Percentiles rank a stretch among this genome's conserved stretches.
Evolutionary conservation across 2,329 filamentous ascomycete genomes (phyloP).

Genomic region (Penicillium sp.): DNA sequence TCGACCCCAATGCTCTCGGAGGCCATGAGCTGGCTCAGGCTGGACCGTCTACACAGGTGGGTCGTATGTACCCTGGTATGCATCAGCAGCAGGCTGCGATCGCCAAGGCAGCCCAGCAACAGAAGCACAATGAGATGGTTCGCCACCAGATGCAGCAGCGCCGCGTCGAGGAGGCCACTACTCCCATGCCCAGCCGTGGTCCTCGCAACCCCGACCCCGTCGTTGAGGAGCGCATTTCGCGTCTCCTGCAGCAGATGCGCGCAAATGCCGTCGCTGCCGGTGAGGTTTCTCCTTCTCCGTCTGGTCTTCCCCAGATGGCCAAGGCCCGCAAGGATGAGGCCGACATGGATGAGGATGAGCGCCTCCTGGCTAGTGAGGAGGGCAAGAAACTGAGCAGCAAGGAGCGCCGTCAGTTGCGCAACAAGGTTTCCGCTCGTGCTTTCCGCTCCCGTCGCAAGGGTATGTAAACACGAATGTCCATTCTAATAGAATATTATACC

Average conservation of each 20-base stretch:
- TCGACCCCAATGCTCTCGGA: constrained; percentile 74
- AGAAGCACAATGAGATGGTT: constrained; percentile 60
- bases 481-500: not conserved
- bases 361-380: constrained; percentile 90
- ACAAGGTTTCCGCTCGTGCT: constrained; percentile 96
- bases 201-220: constrained; percentile 61
- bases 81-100: constrained; percentile 84
- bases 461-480: constrained; percentile 49
- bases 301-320: constrained; percentile 65
- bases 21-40: constrained; percentile 60
- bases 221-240: constrained; percentile 90
- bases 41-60: constrained; percentile 57
- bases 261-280: constrained; percentile 64
- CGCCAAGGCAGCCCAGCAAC: constrained; percentile 71
- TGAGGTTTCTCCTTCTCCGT: constrained; percentile 46
- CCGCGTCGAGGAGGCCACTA: constrained; percentile 30
- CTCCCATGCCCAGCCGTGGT: constrained; percentile 31
- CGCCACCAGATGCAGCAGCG: constrained; percentile 55
- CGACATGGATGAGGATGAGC: constrained; percentile 98
- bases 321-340: constrained; percentile 90
- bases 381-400: constrained; percentile 99
- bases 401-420: constrained; percentile 92
- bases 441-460: constrained; percentile 98
- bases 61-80: constrained; percentile 88
- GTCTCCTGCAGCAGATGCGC: constrained; percentile 89